Evolutionary conservation across 345 rosid species (phyloP), one percentile per base, ranked within the genome.

Genomic region (Eutrema heterophyllum): DNA sequence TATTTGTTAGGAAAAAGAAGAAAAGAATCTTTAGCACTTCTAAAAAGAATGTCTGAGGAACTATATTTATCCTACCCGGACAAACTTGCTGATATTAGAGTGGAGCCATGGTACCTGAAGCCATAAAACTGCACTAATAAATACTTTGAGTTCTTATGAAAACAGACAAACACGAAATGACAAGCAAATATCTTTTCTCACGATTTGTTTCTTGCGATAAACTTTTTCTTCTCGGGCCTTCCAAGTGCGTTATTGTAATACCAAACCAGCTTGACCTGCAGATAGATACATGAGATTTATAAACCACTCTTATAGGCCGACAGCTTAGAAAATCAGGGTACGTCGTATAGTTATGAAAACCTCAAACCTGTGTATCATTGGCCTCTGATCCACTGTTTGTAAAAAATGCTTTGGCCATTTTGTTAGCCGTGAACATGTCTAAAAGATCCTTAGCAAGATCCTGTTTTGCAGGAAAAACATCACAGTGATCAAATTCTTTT

Each of bases 321-420:
- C 43, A 57, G 16, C 58, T 63, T 33, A 36, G 38, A 55, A 56
- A 50, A 33, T 13, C 18, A 51, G 30, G 10, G 21, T 33, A 6
- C 7, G 0, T 0, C 7, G 4, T 21, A 68, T 38, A 49, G 64
- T 53, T 60, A 35, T 52, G 50, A 29, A 68, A 57, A 95, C 96
- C 93, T 90, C 33, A 71, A 54, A 95, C 97, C 97, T 92, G 99
- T 6, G 98, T 87, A 73, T 95, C 99, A 38, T 90, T 95, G 79
- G 99, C 99, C 64, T 95, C 98, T 61, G 99, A 95, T 79, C 99
- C 98, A 80, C 98, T 84, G 60, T 89, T 95, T 30, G 96, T 87
- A 81, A 92, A 95, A 82, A 95, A 95, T 1, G 75, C 96, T 81
- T 90, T 90, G 21, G 87, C 89, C 98, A 95, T 95, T 77, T 89